These are phyloP conservation scores for Friedmanniomyces endolithicus DNA, from an alignment of 495 filamentous ascomycete genomes.

Conservation along the genomic window DNA sequence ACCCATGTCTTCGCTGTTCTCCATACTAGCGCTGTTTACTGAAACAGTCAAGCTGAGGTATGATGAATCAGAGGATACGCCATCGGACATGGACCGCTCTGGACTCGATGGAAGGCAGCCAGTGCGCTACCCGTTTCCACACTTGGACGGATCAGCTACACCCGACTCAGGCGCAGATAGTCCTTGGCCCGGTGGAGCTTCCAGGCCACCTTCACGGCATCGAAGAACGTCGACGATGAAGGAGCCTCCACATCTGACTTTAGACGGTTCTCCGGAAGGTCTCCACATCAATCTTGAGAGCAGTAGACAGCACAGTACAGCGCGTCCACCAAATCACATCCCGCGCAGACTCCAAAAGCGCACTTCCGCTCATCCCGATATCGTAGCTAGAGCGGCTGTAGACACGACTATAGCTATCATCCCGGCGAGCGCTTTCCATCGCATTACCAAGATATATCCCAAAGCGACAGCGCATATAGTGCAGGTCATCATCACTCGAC, in stretches of 20 bases:
- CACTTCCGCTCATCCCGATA: conserved; percentile 87
- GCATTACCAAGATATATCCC: conserved; percentile 87
- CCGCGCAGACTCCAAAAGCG: conserved; percentile 37
- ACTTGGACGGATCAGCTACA: conserved; percentile 10
- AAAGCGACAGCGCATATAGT: conserved; percentile 95
- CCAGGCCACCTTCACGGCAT: conserved; percentile 16
- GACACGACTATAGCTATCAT: conserved; percentile 98
- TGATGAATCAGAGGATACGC: conserved; percentile 33
- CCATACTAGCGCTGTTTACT: conserved; percentile 89
- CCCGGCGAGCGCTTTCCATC: conserved; percentile 85
- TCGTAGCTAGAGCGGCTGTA: conserved; percentile 88
- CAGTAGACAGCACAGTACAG: conserved; percentile 9
- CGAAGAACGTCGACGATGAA: conserved; percentile 26
- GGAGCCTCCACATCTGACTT: conserved; percentile 58
- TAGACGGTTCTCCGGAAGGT: conserved; percentile 17
- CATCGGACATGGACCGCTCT: conserved; percentile 13
- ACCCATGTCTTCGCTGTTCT: conserved; percentile 96
- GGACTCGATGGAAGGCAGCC: conserved; percentile 1
- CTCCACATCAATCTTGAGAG: conserved; percentile 5
- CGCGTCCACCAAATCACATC: conserved; percentile 7
- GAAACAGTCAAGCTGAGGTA: conserved; percentile 76
- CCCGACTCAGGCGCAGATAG: conserved; percentile 17
- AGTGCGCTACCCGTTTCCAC: neutral
- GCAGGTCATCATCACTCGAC: conserved; percentile 85
- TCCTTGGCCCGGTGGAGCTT: conserved; percentile 1